Percentiles rank a stretch among this genome's conserved stretches.
Evolutionary conservation across 345 rosid genomes (phyloP).

Genomic region (Camelina sativa): DNA sequence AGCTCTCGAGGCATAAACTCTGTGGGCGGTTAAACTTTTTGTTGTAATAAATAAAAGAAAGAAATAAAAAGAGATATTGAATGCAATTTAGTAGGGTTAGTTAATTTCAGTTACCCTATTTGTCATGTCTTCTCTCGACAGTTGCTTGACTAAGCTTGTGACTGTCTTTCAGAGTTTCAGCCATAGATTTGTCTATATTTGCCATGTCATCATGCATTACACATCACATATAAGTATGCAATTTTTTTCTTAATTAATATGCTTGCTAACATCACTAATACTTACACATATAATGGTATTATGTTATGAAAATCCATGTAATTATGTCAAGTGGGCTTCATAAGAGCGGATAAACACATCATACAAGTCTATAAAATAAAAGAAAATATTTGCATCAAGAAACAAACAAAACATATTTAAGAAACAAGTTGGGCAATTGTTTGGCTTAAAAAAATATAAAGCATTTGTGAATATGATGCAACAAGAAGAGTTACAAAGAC

Average conservation of each 20-base stretch:
- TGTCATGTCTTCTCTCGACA: conserved; percentile 45
- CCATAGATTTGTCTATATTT: conserved; percentile 22
- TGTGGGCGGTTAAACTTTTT: conserved; percentile 31
- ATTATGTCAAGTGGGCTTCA: conserved; percentile 10
- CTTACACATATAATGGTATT: background rate
- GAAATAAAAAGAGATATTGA: conserved; percentile 3
- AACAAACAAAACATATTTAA: background rate
- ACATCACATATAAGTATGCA: background rate
- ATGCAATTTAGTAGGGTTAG: conserved; percentile 36
- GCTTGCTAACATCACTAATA: background rate
- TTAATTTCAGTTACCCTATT: conserved; percentile 42
- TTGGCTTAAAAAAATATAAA: background rate
- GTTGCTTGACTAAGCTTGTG: conserved; percentile 40
- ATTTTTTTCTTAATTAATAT: background rate
- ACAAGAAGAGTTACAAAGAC: conserved; percentile 35
- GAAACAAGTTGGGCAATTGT: conserved; percentile 6
- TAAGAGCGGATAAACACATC: background rate
- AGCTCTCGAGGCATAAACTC: conserved; percentile 25
- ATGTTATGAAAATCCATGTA: background rate
- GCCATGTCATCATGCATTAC: conserved; percentile 29
- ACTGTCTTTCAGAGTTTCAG: conserved; percentile 16
- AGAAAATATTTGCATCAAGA: background rate
- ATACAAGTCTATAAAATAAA: background rate
- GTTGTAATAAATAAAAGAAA: conserved; percentile 11
- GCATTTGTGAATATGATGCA: conserved; percentile 24